Base-by-base conservation (phyloP, 495 filamentous ascomycete genomes). In the Podospora didyma region DNA sequence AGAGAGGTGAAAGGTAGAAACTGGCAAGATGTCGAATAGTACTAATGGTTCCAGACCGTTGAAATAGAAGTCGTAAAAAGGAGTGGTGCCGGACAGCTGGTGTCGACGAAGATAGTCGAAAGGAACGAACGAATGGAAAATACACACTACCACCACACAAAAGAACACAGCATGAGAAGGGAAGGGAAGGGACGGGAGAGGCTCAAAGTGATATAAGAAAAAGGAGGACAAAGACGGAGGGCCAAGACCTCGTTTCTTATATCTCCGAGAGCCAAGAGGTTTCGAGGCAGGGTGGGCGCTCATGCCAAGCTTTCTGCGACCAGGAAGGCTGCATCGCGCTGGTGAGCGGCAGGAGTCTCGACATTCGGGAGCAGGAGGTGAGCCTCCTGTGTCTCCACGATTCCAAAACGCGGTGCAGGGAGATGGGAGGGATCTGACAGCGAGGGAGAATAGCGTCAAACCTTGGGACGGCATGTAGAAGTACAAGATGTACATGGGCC, bases 11-110 rank as follows among this genome's bases (percentile, higher is more conserved):
- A 52, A 34, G 51, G 49, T 54, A 60, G 53, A 60, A 54, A 35
- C 19, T 59, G 53, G 64, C 66, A 63, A 52, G 56, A 59, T 60
- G 54, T 54, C 52, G 26, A 61, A 55, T 46, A 68, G 69, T 69
- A n/a, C n/a, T n/a, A 31, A 31, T 72, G 75, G 76, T 79, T 69
- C 76, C 76, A 78, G 76, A 78, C 76, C 75, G 66, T 63, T 16
- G 52, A 59, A 46, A 61, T 57, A 59, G 54, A 65, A 51, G 20
- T 68, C 67, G 68, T 61, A 61, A 75, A 71, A 72, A 75, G 62
- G 67, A 71, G 64, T 69, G 73, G 63, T 71, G 65, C 62, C 67
- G 57, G 72, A 75, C 73, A 71, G 59, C 62, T 68, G 61, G 70
- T 62, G 62, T 61, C 62, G 70, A 65, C 54, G 59, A 62, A 73